Base-by-base conservation (phyloP, 495 filamentous ascomycete species). In the Halenospora varia region DNA sequence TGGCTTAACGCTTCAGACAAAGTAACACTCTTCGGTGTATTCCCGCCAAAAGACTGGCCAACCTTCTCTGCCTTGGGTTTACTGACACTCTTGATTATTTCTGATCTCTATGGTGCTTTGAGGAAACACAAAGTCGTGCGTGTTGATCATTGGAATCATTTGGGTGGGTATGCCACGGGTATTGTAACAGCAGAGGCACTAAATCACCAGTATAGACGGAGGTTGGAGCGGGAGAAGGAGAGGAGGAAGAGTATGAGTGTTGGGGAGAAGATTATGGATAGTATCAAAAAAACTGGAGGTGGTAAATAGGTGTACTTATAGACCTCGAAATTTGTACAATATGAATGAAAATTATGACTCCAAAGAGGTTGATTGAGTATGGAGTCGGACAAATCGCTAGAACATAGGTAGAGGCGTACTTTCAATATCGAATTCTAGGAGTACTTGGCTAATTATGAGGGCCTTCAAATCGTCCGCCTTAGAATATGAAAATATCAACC, bases 101-200 rank as follows among this genome's bases (percentile, higher is more conserved):
- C 77, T 9, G 81, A 86, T 55, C 52, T 84, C 2, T 48, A 77
- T 2, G 74, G 68, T 13, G 49, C 81, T 50, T 51, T 76, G 25
- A 71, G 65, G 29, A 26, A n/a, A 48, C 60, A 56, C 6, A 55
- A 53, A 63, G 29, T 48, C 59, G 68, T 50, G 64, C 60, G 42
- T 17, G 69, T 88, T 44, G 89, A 96, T 62, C 73, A 91, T 53
- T 76, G 75, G 46, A 85, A 86, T n/a, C 90, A 96, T 75, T 61
- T 93, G 25, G 83, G 81, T 22, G 90, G 90, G 1, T 79, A 85
- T 59, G 62, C 74, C 1, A 66, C 71, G 2, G 88, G 88, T 13
- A 62, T 75, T 1, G 42, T 63, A 10, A 73, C 71, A 6, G 76
- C 62, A 0, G 67, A 73, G 20, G 22, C 68, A 18, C 71, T 73